Conservation (phyloP, 371 early-diverging fungal species). For the Circinella umbellata region DNA sequence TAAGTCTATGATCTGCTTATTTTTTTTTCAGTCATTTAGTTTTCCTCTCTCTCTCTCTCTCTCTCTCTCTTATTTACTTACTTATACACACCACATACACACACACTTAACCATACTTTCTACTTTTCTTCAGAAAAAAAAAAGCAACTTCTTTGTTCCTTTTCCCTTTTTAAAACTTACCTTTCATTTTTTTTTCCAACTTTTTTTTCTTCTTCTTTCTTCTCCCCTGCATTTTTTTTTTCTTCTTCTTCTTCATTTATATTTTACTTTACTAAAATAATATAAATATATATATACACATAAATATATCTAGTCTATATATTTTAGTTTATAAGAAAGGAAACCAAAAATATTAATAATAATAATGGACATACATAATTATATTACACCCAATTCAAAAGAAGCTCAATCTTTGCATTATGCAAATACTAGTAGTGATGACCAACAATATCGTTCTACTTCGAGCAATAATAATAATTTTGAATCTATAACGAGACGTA, state of each 20-base stretch:
- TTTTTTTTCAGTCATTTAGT: neutral
- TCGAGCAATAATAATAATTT: neutral
- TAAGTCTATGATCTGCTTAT: neutral
- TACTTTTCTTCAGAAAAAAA: too few relatives aligned
- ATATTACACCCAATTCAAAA: neutral
- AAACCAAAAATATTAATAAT: neutral
- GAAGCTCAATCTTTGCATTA: constrained; percentile 1
- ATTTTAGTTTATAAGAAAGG: neutral
- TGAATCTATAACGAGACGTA: neutral
- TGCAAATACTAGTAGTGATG: neutral
- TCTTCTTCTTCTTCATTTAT: neutral
- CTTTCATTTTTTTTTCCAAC: too few relatives aligned
- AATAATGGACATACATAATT: constrained; percentile 2
- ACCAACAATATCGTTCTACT: neutral
- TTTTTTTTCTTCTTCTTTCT: neutral
- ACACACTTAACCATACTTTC: too few relatives aligned
- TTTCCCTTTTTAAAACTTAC: too few relatives aligned
- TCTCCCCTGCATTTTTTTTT: neutral
- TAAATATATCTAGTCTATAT: neutral
- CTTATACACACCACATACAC: too few relatives aligned
- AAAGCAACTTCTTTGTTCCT: too few relatives aligned
- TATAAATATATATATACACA: too few relatives aligned
- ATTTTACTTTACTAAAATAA: too few relatives aligned
- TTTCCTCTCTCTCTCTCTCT: too few relatives aligned
- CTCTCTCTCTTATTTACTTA: too few relatives aligned